Base-by-base conservation (phyloP, 83 land plant genomes). In the Diphasiastrum complanatum region DNA sequence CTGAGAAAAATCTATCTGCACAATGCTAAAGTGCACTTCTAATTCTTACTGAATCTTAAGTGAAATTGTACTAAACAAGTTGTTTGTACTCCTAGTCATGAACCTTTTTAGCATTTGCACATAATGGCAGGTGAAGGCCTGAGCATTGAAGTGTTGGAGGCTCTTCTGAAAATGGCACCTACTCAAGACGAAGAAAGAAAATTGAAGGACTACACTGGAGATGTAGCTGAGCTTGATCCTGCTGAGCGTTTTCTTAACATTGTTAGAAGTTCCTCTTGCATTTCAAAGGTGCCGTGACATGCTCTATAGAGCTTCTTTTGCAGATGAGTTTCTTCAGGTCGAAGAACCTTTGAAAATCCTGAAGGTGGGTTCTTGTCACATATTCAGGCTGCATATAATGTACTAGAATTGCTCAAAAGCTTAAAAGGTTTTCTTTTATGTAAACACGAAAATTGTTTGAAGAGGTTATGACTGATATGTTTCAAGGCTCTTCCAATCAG, bases 101-200 rank as follows among this genome's bases (percentile, higher is more conserved):
- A n/a, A n/a, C n/a, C n/a, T n/a, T n/a, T n/a, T n/a, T n/a, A n/a
- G n/a, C n/a, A n/a, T n/a, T n/a, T n/a, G n/a, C n/a, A n/a, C n/a
- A n/a, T n/a, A n/a, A n/a, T n/a, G n/a, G 22, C 32, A 58, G 70
- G 64, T 67, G 63, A 56, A 4, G 70, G 51, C 66, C 26, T 67
- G 26, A 67, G 63, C 51, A 29, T 33, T 61, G 70, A 67, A 43
- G 70, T 57, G 33, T 34, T 67, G 24, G 70, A 67, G 14, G 38
- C 41, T 16, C 27, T 67, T 28, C 49, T 58, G 51, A 67, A 67
- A 46, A 45, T 67, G 70, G 70, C 70, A 20, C 70, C 63, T 19
- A 35, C 70, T 16, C 51, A 33, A 34, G 70, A 67, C 16, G 70
- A 67, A 38, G 56, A 67, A n/a, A 67, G 25, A 50, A 67, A 58